Evolutionary conservation across 768 basidiomycete genomes (phyloP), one percentile per base, ranked within the genome.

Genomic region (Tulasnella sp.): DNA sequence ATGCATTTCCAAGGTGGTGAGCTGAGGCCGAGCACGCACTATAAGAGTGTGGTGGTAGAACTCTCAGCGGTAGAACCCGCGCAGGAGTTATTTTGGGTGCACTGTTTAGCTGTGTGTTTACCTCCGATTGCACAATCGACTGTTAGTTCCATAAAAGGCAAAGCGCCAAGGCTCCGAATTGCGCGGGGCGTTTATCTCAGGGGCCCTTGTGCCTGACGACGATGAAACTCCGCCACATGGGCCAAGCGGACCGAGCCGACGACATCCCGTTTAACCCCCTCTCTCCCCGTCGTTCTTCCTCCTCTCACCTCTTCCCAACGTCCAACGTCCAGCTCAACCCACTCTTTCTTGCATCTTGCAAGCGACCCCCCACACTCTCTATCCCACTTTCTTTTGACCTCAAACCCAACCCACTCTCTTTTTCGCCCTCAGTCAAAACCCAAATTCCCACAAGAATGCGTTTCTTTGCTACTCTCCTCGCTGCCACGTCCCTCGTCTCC

Each of bases 401-500:
- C 44, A 18, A 7, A n/a, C 6, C 4, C 51, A 51, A 55, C 46
- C 44, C 74, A 29, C 74, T 32, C 35, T 67, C 61, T 67, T 35
- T 67, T 29, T 46, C 29, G 57, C 67, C 75, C 57, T 57, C 61
- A 35, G 61, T 67, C 32, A 16, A 67, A 67, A 35, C 55, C 55
- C 55, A 42, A 57, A 55, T 44, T 67, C 57, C 3, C 37, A 42
- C 71, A 20, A 39, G n/a, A 77, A 77, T 77, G 77, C 77, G 77
- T 55, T 6, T 55, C 42, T 42, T 39, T 18, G 32, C 55, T 46
- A 39, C 70, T 37, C 71, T 73, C 44, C 46, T 77, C 55, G 48
- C 57, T 32, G 77, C 70, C 67, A 72, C 79, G n/a, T 48, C 74
- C 42, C 6, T 78, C 78, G 51, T 74, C 71, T 67, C 67, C 37